A percentile compares a stretch with the other conserved stretches of the same genome.
Evolutionary conservation across 805 yeast genomes (phyloP).

Genomic region (Maudiozyma pseudohumilis): DNA sequence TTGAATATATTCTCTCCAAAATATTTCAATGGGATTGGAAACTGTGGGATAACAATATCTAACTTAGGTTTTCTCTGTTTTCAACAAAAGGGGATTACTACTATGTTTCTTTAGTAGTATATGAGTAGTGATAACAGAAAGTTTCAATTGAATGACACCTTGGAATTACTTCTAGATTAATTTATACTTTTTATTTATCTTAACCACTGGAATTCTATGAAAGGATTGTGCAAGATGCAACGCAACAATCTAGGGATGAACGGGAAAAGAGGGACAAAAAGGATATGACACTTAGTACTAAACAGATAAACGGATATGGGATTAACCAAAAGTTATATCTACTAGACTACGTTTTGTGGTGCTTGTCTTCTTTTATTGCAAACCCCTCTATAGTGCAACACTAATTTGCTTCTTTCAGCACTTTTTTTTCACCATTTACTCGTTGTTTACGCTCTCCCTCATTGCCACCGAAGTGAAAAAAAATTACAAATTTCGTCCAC

Average conservation of each 20-base stretch:
- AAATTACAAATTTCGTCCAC: too few relatives aligned
- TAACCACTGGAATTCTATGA: too few relatives aligned
- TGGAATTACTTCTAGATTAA: too few relatives aligned
- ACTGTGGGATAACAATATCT: background rate
- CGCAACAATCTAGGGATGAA: too few relatives aligned
- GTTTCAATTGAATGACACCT: background rate
- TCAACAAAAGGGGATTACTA: too few relatives aligned
- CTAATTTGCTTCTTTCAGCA: background rate
- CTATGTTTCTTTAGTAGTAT: too few relatives aligned
- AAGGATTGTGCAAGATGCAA: too few relatives aligned
- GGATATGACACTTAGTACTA: conserved; percentile 3
- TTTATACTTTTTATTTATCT: too few relatives aligned
- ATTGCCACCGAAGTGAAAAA: conserved; percentile 5
- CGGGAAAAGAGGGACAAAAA: background rate
- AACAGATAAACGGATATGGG: conserved; percentile 1
- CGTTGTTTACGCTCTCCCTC: conserved; percentile 5
- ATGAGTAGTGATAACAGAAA: too few relatives aligned
- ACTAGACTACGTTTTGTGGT: conserved; percentile 3
- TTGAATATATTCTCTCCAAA: background rate
- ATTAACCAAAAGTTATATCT: background rate
- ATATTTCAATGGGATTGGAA: background rate
- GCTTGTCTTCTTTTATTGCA: background rate
- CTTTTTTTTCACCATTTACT: conserved; percentile 1
- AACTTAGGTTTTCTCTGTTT: background rate
- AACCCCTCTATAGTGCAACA: background rate